Evolutionary conservation across 352 stramenopile species (phyloP).

Genomic region (Phytophthora citrophthora): DNA sequence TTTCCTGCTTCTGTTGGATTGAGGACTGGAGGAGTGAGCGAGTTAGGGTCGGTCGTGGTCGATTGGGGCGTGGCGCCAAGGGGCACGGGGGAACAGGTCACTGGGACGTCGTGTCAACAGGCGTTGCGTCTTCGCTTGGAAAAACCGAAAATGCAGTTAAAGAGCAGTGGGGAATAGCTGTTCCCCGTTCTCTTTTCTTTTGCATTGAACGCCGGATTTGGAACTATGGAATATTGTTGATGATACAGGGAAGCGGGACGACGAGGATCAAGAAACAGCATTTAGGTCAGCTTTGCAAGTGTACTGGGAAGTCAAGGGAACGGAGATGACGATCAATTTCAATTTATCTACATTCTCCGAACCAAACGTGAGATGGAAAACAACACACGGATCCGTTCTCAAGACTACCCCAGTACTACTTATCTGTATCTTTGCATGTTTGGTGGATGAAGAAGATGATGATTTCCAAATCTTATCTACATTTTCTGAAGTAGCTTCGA

Average conservation of each 20-base stretch:
- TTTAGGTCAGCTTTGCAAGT: neutral
- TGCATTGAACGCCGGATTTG: constrained; percentile 25
- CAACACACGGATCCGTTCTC: constrained; percentile 39
- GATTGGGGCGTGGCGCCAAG: constrained; percentile 19
- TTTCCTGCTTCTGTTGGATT: constrained; percentile 14
- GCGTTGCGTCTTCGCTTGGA: constrained; percentile 35
- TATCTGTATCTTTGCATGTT: constrained; percentile 8
- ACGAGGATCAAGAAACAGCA: neutral
- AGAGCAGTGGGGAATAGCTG: constrained; percentile 11
- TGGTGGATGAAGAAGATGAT: constrained; percentile 60
- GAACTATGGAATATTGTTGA: constrained; percentile 9
- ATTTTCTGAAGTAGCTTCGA: constrained; percentile 55
- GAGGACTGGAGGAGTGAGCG: constrained; percentile 7
- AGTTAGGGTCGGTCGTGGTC: constrained; percentile 36
- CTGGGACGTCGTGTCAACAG: constrained; percentile 19
- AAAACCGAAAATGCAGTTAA: constrained; percentile 37
- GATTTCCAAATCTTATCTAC: constrained; percentile 75
- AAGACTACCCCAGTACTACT: constrained; percentile 16
- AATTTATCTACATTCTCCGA: constrained; percentile 77
- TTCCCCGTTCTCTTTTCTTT: constrained; percentile 34
- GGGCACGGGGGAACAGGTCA: constrained; percentile 10
- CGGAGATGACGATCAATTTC: constrained; percentile 72
- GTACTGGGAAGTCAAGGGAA: constrained; percentile 21
- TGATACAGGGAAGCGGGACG: constrained; percentile 24
- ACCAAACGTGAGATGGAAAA: constrained; percentile 48